A percentile compares a stretch with the other conserved stretches of the same genome.
These are phyloP conservation scores for Aspergillus carbonarius DNA, from an alignment of 2,329 filamentous ascomycete species.

Conservation along the genomic window DNA sequence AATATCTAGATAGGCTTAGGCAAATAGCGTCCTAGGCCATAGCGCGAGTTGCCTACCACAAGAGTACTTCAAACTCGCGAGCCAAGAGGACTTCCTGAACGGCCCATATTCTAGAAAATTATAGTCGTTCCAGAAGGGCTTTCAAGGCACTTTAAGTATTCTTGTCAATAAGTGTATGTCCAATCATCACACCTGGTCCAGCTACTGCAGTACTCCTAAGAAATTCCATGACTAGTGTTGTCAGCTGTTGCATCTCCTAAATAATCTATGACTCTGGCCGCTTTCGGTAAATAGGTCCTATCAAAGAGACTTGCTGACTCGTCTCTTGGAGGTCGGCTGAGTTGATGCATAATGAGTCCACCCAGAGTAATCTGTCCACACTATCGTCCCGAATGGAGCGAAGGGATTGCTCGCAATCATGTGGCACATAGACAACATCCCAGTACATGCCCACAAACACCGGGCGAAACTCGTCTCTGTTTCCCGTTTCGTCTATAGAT, in stretches of 20 bases:
- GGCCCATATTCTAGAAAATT: neutral
- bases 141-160: neutral
- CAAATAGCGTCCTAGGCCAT: neutral
- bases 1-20: neutral
- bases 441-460: slow-evolving; percentile 7
- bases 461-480: neutral
- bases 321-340: neutral
- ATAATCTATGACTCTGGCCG: slow-evolving; percentile 3
- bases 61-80: neutral
- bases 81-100: neutral
- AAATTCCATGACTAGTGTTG: neutral
- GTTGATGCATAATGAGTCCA: slow-evolving; percentile 3
- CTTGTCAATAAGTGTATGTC: neutral
- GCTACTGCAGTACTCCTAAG: neutral
- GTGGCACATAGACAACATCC: neutral
- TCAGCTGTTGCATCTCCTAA: neutral
- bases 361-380: neutral
- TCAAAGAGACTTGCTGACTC: neutral
- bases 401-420: neutral
- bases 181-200: neutral
- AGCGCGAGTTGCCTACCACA: neutral
- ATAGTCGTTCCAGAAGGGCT: neutral
- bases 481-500: neutral
- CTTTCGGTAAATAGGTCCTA: neutral
- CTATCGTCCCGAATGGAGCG: neutral